These are phyloP conservation scores for Plasmodium malariae DNA, from an alignment of 169 alveolate species.

Conservation along the genomic window DNA sequence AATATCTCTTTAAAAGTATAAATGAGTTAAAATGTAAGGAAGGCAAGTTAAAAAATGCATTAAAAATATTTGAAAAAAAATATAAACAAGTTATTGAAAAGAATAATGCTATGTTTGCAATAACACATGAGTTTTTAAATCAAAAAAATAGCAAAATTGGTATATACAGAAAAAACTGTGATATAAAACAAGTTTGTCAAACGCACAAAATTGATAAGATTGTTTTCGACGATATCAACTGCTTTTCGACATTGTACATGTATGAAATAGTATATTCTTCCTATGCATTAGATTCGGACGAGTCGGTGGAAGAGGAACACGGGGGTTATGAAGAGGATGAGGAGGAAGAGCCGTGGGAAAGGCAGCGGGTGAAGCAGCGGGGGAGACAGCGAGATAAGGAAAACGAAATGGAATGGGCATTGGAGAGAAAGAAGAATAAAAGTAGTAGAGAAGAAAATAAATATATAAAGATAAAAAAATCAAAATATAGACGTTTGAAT, in stretches of 20 bases:
- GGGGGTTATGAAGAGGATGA: background rate
- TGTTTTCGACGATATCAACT: background rate
- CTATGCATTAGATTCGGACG: conserved; percentile 2
- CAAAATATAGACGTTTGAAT: conserved; percentile 38
- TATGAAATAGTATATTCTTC: conserved; percentile 30
- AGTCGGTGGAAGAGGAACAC: background rate
- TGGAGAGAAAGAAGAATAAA: too few species aligned
- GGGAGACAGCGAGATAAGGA: too few species aligned
- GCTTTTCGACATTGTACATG: conserved; percentile 27
- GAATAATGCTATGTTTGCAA: conserved; percentile 47
- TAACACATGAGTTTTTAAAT: conserved; percentile 64
- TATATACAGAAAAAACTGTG: conserved; percentile 7
- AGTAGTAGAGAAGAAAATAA: too few species aligned
- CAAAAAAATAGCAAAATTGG: conserved; percentile 28
- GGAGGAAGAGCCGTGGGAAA: too few species aligned
- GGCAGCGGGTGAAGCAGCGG: too few species aligned
- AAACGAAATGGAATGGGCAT: too few species aligned
- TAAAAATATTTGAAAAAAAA: conserved; percentile 23
- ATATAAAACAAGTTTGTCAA: conserved; percentile 17
- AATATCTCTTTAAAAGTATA: background rate
- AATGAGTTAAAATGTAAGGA: background rate
- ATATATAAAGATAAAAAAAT: conserved; percentile 48
- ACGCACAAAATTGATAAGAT: background rate
- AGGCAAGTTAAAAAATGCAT: conserved; percentile 12
- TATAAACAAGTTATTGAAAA: conserved; percentile 17